Conservation (phyloP, 2,329 filamentous ascomycete species). For the Gliomastix tumulicola region DNA sequence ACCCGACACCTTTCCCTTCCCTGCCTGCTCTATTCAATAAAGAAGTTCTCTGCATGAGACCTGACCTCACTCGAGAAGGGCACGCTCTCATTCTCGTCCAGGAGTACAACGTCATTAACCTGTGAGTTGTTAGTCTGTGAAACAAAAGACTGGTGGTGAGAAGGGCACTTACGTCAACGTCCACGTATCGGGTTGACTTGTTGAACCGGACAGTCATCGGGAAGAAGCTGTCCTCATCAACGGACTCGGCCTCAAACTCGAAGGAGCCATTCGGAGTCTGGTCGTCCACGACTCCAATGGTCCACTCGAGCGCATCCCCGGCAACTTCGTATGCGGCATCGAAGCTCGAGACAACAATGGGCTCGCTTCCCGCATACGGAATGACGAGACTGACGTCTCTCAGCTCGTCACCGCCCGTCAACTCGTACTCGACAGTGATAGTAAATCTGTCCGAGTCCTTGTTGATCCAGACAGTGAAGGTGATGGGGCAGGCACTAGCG, state of each 20-base stretch:
- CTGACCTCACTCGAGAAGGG: constrained; percentile 78
- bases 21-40: constrained; percentile 71
- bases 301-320: constrained; percentile 91
- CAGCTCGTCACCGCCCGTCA: constrained; percentile 71
- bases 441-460: constrained; percentile 78
- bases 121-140: too few relatives aligned
- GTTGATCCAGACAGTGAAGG: constrained; percentile 97
- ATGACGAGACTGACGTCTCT: constrained; percentile 84
- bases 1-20: too few relatives aligned
- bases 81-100: constrained; percentile 73
- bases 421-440: constrained; percentile 92
- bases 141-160: too few relatives aligned
- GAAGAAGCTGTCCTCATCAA: constrained; percentile 93
- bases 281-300: constrained; percentile 77
- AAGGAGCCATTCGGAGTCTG: constrained; percentile 81
- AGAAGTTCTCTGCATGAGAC: constrained; percentile 67
- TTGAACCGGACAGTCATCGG: constrained; percentile 90
- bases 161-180: constrained; percentile 82
- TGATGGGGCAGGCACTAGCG: constrained; percentile 76
- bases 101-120: too few relatives aligned
- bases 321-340: constrained; percentile 92
- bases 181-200: constrained; percentile 79
- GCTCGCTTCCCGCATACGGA: constrained; percentile 79
- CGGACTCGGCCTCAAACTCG: constrained; percentile 87
- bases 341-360: constrained; percentile 77